Percentiles rank a stretch among this genome's conserved stretches.
phyloP scores from a whole-genome alignment of 2,329 filamentous ascomycete genomes.

The Exserohilum rostratum region DNA sequence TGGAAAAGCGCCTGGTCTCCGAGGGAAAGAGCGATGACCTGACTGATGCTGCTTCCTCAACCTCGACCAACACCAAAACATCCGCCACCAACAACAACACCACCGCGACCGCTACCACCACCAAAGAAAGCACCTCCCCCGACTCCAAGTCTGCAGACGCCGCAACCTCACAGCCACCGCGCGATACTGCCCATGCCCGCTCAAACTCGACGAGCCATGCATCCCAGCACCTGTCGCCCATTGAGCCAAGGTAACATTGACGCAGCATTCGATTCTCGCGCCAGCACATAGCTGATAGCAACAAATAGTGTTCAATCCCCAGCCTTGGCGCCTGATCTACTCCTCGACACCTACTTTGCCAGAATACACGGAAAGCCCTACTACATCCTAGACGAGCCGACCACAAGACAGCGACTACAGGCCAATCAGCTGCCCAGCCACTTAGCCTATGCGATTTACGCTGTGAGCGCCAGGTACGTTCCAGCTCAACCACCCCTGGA shows the following conservation, averaged over 20 bases:
- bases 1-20: conserved; percentile 77
- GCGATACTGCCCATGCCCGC: conserved; percentile 35
- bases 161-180: conserved; percentile 25
- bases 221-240: conserved; percentile 45
- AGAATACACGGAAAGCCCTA: conserved; percentile 83
- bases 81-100: background rate
- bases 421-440: conserved; percentile 65
- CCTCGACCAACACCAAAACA: conserved; percentile 1
- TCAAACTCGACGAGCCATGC: conserved; percentile 31
- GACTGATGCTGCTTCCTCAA: conserved; percentile 31
- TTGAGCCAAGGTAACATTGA: conserved; percentile 44
- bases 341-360: conserved; percentile 80
- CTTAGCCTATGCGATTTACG: conserved; percentile 60
- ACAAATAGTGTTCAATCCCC: conserved; percentile 48
- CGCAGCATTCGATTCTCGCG: conserved; percentile 9
- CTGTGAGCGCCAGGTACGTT: conserved; percentile 53
- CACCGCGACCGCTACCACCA: conserved; percentile 7
- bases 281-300: conserved; percentile 22
- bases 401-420: conserved; percentile 73
- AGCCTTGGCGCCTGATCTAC: conserved; percentile 62
- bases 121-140: conserved; percentile 25
- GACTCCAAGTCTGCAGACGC: conserved; percentile 28
- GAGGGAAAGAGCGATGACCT: conserved; percentile 55
- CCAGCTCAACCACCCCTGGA: conserved; percentile 37
- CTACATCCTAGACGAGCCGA: conserved; percentile 78